Evolutionary conservation across 2,329 filamentous ascomycete species (phyloP).

Genomic region (Stagonosporopsis chrysanthemi): DNA sequence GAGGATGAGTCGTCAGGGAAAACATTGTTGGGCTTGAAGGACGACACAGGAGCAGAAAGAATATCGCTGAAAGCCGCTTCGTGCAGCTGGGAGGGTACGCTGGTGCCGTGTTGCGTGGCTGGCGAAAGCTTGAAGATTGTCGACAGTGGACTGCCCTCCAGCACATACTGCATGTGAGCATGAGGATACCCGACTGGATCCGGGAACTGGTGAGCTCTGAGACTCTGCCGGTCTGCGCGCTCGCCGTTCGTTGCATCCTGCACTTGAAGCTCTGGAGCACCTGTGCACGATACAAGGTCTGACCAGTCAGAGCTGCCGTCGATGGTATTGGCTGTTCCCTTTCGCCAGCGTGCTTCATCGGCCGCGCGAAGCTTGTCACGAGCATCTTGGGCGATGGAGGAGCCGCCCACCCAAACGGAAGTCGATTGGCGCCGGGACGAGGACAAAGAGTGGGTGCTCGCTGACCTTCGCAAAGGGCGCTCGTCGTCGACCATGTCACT

Average conservation of each 20-base stretch:
- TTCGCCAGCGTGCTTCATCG: constrained; percentile 33
- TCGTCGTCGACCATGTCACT: not conserved
- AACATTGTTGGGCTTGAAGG: constrained; percentile 28
- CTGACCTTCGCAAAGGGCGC: not conserved
- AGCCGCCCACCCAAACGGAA: constrained; percentile 33
- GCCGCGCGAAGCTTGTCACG: constrained; percentile 33
- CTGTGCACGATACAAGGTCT: constrained; percentile 1
- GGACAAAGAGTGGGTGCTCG: not conserved
- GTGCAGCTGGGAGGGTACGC: not conserved
- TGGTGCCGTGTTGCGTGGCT: not conserved
- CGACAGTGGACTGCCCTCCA: not conserved
- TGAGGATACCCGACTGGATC: constrained; percentile 7
- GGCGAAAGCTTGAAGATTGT: not conserved
- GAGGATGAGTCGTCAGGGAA: constrained; percentile 25
- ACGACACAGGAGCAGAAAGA: constrained; percentile 9
- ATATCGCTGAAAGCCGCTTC: not conserved
- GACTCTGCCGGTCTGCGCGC: not conserved
- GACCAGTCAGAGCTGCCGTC: constrained; percentile 2
- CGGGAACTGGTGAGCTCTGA: not conserved
- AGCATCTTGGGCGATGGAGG: constrained; percentile 31
- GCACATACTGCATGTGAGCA: not conserved
- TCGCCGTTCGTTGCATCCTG: not conserved
- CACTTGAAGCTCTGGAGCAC: not conserved
- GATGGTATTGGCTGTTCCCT: not conserved
- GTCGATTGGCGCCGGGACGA: constrained; percentile 3